Base-by-base conservation (phyloP, 208 protist genomes). In the Novymonas esmeraldas region DNA sequence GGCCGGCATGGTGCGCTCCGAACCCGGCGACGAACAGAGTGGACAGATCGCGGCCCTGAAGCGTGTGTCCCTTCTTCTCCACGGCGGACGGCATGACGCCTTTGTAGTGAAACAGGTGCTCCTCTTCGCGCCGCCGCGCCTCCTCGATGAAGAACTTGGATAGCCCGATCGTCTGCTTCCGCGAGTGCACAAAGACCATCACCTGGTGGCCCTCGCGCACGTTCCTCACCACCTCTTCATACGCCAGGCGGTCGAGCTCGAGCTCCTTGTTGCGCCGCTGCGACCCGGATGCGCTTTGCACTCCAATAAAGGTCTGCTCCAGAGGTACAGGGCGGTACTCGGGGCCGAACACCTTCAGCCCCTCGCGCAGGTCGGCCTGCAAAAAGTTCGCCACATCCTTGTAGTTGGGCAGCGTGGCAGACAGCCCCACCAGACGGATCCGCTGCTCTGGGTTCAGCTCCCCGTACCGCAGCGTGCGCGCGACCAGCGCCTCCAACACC, bases 341-440 rank as follows among this genome's bases (percentile, higher is more conserved):
- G 13, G 81, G 68, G 41, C 96, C 96, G 79, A 99, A 99, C 24
- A 97, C 94, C 64, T 98, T 99, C 18, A 99, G 88, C 7, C 98
- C 98, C 33, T 87, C 90, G 10, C 85, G 49, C 34, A 94, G 76
- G 65, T 98, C 95, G 7, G 97, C 95, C 54, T 96, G 81, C 55
- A 99, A 76, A 66, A 99, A 99, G 44, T 90, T 70, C 4, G 98
- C 98, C n/a, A 99, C 98, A 72, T 99, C 98, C 70, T 97, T 89
- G 90, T 99, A 99, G 89, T 99, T 99, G 33, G 99, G 99, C n/a
- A 99, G 82, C 31, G 99, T 99, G n/a, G 99, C 99, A 39, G 95
- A 98, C 4, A 99, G 92, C 34, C 98, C 99, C 18, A 99, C 97
- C 33, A 98, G 62, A 34, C 96, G 86, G n/a, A 99, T 97, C 65